Evolutionary conservation across 805 yeast species (phyloP).

Genomic region (Candida loeiensis): DNA sequence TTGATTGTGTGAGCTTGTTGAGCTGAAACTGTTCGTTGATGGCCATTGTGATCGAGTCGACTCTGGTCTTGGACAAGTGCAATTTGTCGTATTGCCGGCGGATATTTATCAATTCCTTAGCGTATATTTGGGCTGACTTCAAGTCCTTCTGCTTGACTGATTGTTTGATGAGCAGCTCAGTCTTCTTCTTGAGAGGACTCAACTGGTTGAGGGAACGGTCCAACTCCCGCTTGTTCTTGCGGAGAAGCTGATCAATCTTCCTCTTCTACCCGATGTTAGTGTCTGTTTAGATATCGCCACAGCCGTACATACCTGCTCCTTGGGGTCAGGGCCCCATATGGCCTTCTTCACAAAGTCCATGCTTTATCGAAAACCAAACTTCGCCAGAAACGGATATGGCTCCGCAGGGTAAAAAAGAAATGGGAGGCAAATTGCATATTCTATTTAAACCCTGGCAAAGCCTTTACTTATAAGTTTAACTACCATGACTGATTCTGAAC

Average conservation of each 20-base stretch:
- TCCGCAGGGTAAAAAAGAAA: not conserved
- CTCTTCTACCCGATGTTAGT: conserved; percentile 46
- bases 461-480: not conserved
- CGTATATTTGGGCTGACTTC: conserved; percentile 73
- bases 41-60: conserved; percentile 83
- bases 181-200: conserved; percentile 60
- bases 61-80: conserved; percentile 76
- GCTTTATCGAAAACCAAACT: conserved; percentile 1
- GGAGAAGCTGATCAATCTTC: conserved; percentile 70
- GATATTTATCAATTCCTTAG: conserved; percentile 72
- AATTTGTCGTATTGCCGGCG: conserved; percentile 72
- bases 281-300: not conserved
- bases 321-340: conserved; percentile 96
- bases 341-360: conserved; percentile 87
- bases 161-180: conserved; percentile 69
- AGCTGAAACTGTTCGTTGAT: conserved; percentile 88
- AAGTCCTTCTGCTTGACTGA: conserved; percentile 75
- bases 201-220: conserved; percentile 73
- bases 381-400: not conserved
- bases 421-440: conserved; percentile 1
- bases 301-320: conserved; percentile 59
- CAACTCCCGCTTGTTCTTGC: conserved; percentile 80
- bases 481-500: not conserved
- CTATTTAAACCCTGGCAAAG: too few relatives aligned
- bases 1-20: conserved; percentile 75